These are phyloP conservation scores for Sclerotinia subarctica DNA, from an alignment of 2,329 filamentous ascomycete species.

Conservation along the genomic window DNA sequence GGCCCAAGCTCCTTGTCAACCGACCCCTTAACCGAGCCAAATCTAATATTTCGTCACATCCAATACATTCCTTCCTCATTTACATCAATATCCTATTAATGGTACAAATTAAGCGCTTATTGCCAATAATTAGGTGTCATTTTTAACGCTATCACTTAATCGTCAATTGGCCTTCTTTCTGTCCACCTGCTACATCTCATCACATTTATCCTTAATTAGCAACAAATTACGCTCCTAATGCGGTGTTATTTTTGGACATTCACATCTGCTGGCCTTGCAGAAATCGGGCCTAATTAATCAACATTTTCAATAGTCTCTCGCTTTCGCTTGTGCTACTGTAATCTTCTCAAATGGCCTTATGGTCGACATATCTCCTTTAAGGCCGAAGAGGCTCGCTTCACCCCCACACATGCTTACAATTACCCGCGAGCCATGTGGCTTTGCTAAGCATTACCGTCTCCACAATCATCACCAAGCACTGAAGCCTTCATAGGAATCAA, in stretches of 20 bases:
- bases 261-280: constrained; percentile 5
- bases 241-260: constrained; percentile 22
- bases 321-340: background rate
- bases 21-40: background rate
- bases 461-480: background rate
- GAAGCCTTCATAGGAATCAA: background rate
- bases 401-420: constrained; percentile 3
- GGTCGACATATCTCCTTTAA: no score
- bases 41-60: constrained; percentile 1
- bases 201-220: constrained; percentile 21
- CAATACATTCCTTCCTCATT: constrained; percentile 7
- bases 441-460: background rate
- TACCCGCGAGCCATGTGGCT: constrained; percentile 13
- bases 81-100: constrained; percentile 19
- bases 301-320: constrained; percentile 18
- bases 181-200: background rate
- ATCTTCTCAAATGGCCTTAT: no score
- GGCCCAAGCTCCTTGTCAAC: constrained; percentile 9
- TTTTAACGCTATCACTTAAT: constrained; percentile 10
- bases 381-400: background rate
- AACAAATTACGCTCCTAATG: constrained; percentile 11
- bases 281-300: constrained; percentile 21
- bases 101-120: constrained; percentile 18
- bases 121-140: constrained; percentile 18
- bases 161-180: background rate